Conservation (phyloP, 139 green algal species). For the Volvox reticuliferus region DNA sequence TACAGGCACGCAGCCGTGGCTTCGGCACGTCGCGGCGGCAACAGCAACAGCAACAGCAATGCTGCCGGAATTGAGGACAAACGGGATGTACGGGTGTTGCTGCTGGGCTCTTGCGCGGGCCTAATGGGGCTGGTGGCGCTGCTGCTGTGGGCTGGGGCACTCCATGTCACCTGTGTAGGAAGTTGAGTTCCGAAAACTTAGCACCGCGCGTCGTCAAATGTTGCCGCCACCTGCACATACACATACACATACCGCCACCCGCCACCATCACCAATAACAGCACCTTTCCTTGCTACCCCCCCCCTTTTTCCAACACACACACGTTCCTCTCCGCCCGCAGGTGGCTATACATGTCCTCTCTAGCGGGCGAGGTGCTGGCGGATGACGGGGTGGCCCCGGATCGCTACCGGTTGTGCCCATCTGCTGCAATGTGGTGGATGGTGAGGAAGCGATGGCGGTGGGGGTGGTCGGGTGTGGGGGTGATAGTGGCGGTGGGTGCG, state of each 20-base stretch:
- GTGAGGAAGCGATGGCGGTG: not conserved
- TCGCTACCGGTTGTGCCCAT: slow-evolving; percentile 71
- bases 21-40: not conserved
- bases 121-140: slow-evolving; percentile 63
- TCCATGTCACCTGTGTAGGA: no score
- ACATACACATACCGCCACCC: no score
- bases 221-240: no score
- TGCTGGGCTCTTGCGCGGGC: slow-evolving; percentile 47
- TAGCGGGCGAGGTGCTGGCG: slow-evolving; percentile 72
- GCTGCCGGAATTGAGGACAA: not conserved
- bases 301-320: no score
- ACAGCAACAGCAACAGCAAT: not conserved
- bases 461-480: not conserved
- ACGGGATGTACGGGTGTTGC: slow-evolving; percentile 50
- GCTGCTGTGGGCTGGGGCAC: no score
- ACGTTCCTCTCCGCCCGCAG: slow-evolving; percentile 5
- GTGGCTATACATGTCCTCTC: slow-evolving; percentile 85
- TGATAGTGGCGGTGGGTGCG: no score
- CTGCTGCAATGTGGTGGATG: slow-evolving; percentile 50
- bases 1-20: slow-evolving; percentile 40
- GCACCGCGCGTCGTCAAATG: no score
- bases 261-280: no score
- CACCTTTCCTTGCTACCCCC: no score
- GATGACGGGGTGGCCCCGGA: not conserved
- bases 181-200: no score